Percentiles rank a stretch among this genome's conserved stretches.
Evolutionary conservation across 495 filamentous ascomycete genomes (phyloP).

Genomic region (Hypoxylon cercidicola): DNA sequence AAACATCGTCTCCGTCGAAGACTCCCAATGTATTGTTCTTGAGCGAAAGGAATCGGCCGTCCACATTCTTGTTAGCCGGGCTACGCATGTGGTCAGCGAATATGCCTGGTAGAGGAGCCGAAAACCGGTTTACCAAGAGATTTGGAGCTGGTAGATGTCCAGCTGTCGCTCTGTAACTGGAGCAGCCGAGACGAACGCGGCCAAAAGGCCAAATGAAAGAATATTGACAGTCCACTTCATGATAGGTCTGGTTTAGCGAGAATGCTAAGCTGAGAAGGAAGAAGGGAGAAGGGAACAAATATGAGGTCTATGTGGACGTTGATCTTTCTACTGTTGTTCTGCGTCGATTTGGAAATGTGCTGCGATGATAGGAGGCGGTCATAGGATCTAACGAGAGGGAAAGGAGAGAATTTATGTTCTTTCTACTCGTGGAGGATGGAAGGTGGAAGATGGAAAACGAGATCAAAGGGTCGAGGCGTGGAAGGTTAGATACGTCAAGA

Average conservation of each 20-base stretch:
- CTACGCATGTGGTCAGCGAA: constrained; percentile 24
- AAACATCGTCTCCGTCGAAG: constrained; percentile 23
- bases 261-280: neutral
- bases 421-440: constrained; percentile 1
- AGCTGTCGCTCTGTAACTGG: constrained; percentile 37
- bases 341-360: neutral
- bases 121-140: constrained; percentile 33
- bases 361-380: constrained; percentile 1
- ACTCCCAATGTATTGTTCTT: constrained; percentile 39
- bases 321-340: neutral
- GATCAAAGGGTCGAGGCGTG: constrained; percentile 6
- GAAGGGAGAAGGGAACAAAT: neutral
- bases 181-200: constrained; percentile 35
- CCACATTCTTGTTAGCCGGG: constrained; percentile 35
- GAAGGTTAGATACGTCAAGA: constrained; percentile 8
- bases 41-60: constrained; percentile 41
- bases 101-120: neutral
- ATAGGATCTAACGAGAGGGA: constrained; percentile 18
- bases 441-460: neutral
- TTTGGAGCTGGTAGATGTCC: constrained; percentile 44
- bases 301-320: neutral
- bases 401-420: constrained; percentile 31
- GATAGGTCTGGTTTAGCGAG: constrained; percentile 15
- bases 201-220: constrained; percentile 40
- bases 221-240: constrained; percentile 43